Percentiles rank a stretch among this genome's conserved stretches.
Conservation (phyloP, 2,329 filamentous ascomycete genomes). For the Ophiostoma tasmaniense region DNA sequence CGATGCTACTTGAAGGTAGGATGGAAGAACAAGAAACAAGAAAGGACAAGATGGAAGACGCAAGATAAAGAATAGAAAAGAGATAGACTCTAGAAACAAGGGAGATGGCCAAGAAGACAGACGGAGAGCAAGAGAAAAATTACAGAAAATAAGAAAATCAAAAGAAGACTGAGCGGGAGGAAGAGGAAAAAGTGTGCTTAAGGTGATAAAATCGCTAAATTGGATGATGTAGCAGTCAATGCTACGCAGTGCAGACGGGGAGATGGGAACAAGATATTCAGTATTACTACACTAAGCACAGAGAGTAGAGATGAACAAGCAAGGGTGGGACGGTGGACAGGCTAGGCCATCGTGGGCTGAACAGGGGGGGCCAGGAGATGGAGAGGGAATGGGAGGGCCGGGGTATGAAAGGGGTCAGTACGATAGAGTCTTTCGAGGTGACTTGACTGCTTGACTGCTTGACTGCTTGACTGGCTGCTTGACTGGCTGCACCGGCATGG, state of each 20-base stretch:
- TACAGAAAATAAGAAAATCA: slow-evolving; percentile 2
- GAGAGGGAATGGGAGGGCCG: neutral
- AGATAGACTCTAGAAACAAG: neutral
- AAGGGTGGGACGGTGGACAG: slow-evolving; percentile 3
- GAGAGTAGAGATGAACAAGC: neutral
- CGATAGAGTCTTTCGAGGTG: neutral
- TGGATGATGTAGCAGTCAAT: neutral
- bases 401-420: slow-evolving; percentile 1
- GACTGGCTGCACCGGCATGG: neutral
- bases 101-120: neutral
- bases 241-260: neutral
- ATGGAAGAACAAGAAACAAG: neutral
- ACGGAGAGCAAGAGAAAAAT: neutral
- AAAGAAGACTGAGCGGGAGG: slow-evolving; percentile 4
- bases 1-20: slow-evolving; percentile 1
- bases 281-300: no score
- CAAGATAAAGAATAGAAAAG: neutral
- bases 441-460: no score
- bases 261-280: neutral
- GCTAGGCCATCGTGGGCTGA: slow-evolving; percentile 6
- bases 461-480: no score
- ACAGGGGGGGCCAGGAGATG: neutral
- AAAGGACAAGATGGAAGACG: neutral
- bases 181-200: neutral
- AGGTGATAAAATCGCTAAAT: slow-evolving; percentile 4